These are phyloP conservation scores for Exophiala sideris DNA, from an alignment of 2,329 filamentous ascomycete species.

Conservation along the genomic window DNA sequence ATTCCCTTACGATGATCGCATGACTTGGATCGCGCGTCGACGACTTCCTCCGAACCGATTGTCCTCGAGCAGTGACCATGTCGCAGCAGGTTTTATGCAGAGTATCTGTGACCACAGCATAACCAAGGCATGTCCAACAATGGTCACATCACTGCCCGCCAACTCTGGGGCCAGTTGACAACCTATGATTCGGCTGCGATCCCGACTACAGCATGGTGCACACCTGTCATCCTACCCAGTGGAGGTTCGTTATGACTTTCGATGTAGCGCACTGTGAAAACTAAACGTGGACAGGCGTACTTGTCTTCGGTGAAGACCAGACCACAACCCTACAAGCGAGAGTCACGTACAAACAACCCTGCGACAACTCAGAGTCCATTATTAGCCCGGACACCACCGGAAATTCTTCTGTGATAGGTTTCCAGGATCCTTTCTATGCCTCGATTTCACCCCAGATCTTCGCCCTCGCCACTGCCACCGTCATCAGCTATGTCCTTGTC, in stretches of 20 bases:
- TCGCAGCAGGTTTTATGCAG: constrained; percentile 1
- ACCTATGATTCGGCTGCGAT: constrained; percentile 34
- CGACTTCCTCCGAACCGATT: not conserved
- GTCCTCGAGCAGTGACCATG: constrained; percentile 11
- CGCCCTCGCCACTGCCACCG: constrained; percentile 84
- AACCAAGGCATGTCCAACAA: constrained; percentile 23
- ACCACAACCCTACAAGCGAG: constrained; percentile 46
- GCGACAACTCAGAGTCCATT: constrained; percentile 39
- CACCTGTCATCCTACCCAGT: constrained; percentile 60
- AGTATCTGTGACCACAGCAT: constrained; percentile 9
- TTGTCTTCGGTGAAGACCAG: constrained; percentile 42
- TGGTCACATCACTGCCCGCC: constrained; percentile 25
- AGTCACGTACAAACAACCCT: constrained; percentile 50
- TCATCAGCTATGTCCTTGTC: constrained; percentile 86
- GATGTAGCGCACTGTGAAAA: not conserved
- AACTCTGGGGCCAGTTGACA: constrained; percentile 27
- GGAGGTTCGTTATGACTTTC: constrained; percentile 42
- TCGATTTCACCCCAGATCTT: constrained; percentile 92
- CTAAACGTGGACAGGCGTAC: constrained; percentile 30
- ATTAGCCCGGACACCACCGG: constrained; percentile 30
- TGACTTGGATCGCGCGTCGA: constrained; percentile 10
- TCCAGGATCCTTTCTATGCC: constrained; percentile 85
- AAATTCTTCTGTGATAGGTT: constrained; percentile 58
- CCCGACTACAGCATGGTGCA: constrained; percentile 50
- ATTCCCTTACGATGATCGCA: constrained; percentile 1